Percentiles rank a stretch among this genome's conserved stretches.
Evolutionary conservation across 331 rosid genomes (phyloP).

Genomic region (Malus hybrid): DNA sequence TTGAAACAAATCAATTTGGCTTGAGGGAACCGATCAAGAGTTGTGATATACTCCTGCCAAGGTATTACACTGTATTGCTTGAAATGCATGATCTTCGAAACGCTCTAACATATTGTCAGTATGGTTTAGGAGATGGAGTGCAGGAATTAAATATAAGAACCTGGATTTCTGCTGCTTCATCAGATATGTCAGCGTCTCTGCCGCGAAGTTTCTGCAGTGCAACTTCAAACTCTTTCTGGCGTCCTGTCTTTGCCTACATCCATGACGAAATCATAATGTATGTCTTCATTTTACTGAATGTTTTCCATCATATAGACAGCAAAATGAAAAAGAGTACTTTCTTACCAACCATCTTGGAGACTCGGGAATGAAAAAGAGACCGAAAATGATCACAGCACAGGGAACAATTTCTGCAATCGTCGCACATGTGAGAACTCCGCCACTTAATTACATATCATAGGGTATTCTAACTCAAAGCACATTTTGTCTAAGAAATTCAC

Average conservation of each 20-base stretch:
- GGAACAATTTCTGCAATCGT: slow-evolving; percentile 64
- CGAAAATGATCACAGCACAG: slow-evolving; percentile 56
- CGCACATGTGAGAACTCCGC: slow-evolving; percentile 13
- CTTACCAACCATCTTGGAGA: slow-evolving; percentile 98
- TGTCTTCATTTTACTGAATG: not conserved
- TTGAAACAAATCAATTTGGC: slow-evolving; percentile 71
- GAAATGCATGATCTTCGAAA: slow-evolving; percentile 1
- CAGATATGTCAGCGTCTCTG: slow-evolving; percentile 55
- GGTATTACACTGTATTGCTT: not conserved
- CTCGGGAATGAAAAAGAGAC: slow-evolving; percentile 84
- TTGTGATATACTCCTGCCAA: slow-evolving; percentile 64
- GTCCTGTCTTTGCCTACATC: slow-evolving; percentile 57
- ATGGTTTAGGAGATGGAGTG: not conserved
- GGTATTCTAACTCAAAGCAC: not conserved
- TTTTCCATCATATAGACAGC: not conserved
- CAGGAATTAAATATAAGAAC: slow-evolving; percentile 23
- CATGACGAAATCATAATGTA: not conserved
- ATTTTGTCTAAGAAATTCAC: slow-evolving; percentile 26
- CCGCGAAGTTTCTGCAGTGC: slow-evolving; percentile 73
- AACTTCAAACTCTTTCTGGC: slow-evolving; percentile 41
- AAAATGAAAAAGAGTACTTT: not conserved
- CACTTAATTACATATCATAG: not conserved
- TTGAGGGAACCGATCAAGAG: slow-evolving; percentile 68
- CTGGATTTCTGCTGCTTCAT: slow-evolving; percentile 82
- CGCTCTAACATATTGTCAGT: not conserved